Conservation (phyloP, 192 early-diverging fungal species). For the Backusella parvicylindrica region DNA sequence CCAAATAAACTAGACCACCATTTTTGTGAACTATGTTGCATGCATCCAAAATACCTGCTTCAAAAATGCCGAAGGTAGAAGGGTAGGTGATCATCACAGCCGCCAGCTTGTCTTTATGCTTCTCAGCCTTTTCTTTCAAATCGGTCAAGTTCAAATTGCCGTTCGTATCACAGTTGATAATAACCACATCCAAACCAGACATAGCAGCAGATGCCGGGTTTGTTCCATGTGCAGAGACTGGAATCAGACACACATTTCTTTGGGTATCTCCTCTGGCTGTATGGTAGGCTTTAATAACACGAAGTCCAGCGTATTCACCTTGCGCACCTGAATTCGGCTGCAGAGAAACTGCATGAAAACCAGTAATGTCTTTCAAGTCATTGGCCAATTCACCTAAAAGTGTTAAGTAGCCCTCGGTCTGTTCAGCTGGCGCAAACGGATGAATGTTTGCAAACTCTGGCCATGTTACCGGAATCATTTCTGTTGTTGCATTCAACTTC, state of each 20-base stretch:
- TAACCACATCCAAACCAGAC: conserved; percentile 93
- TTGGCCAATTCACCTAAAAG: conserved; percentile 86
- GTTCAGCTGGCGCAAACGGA: conserved; percentile 93
- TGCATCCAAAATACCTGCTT: conserved; percentile 80
- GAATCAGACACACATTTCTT: conserved; percentile 94
- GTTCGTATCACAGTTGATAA: conserved; percentile 86
- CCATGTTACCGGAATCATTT: conserved; percentile 99
- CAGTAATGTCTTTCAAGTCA: conserved; percentile 88
- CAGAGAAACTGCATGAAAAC: conserved; percentile 87
- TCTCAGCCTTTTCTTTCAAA: conserved; percentile 81
- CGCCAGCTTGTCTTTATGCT: conserved; percentile 85
- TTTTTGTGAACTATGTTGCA: conserved; percentile 87
- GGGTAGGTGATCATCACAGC: conserved; percentile 99
- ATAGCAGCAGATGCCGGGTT: conserved; percentile 98
- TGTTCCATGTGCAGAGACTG: conserved; percentile 98
- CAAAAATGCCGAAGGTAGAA: conserved; percentile 98
- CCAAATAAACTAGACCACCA: conserved; percentile 99
- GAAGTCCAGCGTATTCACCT: conserved; percentile 97
- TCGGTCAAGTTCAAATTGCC: conserved; percentile 93
- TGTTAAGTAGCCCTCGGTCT: conserved; percentile 87
- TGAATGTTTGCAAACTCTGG: conserved; percentile 95
- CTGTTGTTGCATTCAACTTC: conserved; percentile 98
- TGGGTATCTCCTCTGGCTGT: conserved; percentile 73
- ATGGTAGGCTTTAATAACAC: conserved; percentile 90
- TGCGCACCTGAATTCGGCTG: conserved; percentile 99